phyloP scores from a whole-genome alignment of 305 asterid species.

The Withania somnifera region DNA sequence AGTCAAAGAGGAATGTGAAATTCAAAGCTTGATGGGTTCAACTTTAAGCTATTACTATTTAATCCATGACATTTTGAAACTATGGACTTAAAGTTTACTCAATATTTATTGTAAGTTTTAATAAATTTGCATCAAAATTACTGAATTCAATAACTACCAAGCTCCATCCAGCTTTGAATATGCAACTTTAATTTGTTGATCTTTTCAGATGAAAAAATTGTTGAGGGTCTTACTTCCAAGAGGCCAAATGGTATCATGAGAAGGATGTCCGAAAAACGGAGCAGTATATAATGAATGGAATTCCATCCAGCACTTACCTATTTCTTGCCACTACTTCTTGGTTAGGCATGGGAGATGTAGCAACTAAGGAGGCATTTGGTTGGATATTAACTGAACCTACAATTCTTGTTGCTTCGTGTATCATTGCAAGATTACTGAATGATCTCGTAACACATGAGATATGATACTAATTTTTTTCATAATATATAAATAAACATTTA shows the following conservation, averaged over 20 bases:
- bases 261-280: not conserved
- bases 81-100: too few species aligned
- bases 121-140: not conserved
- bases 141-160: not conserved
- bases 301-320: not conserved
- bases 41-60: too few species aligned
- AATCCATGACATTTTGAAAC: too few species aligned
- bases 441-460: not conserved
- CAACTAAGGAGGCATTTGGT: not conserved
- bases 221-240: not conserved
- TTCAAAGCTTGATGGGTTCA: not conserved
- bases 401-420: not conserved
- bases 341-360: not conserved
- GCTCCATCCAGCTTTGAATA: not conserved
- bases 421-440: not conserved
- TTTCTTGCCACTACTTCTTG: not conserved
- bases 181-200: not conserved
- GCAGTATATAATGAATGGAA: not conserved
- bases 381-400: not conserved
- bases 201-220: not conserved
- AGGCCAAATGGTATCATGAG: not conserved
- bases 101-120: not conserved
- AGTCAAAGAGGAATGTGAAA: too few species aligned
- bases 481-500: too few species aligned
- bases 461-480: not conserved